phyloP scores from a whole-genome alignment of 1,284 basidiomycete genomes.

The Puccinia brachypodii region DNA sequence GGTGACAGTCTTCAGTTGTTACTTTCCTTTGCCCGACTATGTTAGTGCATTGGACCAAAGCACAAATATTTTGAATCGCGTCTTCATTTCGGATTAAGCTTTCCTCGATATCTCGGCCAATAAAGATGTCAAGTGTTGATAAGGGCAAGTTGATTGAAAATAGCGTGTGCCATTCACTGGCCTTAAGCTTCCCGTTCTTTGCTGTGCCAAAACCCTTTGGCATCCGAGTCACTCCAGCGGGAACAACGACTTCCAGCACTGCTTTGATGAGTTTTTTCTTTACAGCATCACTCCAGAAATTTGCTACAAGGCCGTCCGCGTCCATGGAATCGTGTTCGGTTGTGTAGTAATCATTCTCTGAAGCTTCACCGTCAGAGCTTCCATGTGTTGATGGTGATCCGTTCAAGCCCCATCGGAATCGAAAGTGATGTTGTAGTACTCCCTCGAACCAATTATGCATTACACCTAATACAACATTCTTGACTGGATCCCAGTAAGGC shows the following conservation, averaged over 20 bases:
- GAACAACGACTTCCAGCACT: constrained; percentile 21
- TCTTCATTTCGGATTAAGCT: constrained; percentile 10
- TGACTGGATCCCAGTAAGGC: constrained; percentile 42
- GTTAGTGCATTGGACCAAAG: constrained; percentile 47
- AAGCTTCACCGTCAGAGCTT: background rate
- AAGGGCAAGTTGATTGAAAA: constrained; percentile 7
- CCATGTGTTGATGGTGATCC: background rate
- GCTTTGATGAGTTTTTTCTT: background rate
- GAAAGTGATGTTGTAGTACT: constrained; percentile 25
- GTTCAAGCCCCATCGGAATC: constrained; percentile 17
- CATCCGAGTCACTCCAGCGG: background rate
- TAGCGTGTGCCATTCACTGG: constrained; percentile 15
- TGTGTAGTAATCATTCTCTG: background rate
- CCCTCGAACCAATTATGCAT: constrained; percentile 41
- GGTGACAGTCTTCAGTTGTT: constrained; percentile 14
- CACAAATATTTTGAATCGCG: constrained; percentile 26
- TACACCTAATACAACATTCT: constrained; percentile 4
- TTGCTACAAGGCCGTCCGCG: background rate
- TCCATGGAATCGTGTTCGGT: background rate
- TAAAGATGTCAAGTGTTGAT: background rate
- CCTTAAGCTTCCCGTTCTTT: constrained; percentile 3
- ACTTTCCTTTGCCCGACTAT: constrained; percentile 26
- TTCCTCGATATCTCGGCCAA: constrained; percentile 12
- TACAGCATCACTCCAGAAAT: background rate
- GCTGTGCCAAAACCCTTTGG: background rate